Base-by-base conservation (phyloP, 202 grass and related monocot genomes). In the Panicum virgatum region DNA sequence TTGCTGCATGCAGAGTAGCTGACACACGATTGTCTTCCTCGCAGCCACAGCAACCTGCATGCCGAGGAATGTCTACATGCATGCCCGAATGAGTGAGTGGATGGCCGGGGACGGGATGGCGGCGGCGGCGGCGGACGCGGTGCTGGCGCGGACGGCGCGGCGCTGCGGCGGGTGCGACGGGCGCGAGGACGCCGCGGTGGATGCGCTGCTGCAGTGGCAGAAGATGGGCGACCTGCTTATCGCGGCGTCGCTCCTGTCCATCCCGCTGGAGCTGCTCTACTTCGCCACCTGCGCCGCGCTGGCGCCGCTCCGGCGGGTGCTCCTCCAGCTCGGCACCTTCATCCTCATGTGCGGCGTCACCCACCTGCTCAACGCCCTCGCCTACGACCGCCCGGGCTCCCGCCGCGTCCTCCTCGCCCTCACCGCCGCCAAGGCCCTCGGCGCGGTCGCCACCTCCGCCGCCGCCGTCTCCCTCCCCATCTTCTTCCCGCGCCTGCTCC, bases 211-310 rank as follows among this genome's bases (percentile, higher is more conserved):
- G 56, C 77, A 77, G 70, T 94, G 84, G 80, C 92, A 94, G 73
- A 80, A 87, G 57, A 78, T 83, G 29, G 77, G 92, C 78, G 87
- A 94, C 76, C 72, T 92, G 12, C 80, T 94, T 19, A 92, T 94
- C 67, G 92, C 87, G 1, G 81, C 82, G 3, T 83, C 92, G 27
- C 85, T 88, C 46, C 88, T 94, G 63, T 94, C 92, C 75, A 94
- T 92, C 79, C 92, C 89, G 18, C 78, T 92, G 0, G 82, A 85
- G 74, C 89, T 94, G 12, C 36, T 94, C 44, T 88, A 87, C 89
- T 92, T 92, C 68, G 89, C 82, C 26, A 77, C 89, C 4, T 79
- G 72, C 74, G 70, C 66, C 48, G 81, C 54, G 40, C 45, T 80
- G 27, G 83, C 88, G 19, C 89, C 84, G 47, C 78, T 94, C 81